phyloP scores from a whole-genome alignment of 768 basidiomycete genomes.

The Tulasnella sp. region DNA sequence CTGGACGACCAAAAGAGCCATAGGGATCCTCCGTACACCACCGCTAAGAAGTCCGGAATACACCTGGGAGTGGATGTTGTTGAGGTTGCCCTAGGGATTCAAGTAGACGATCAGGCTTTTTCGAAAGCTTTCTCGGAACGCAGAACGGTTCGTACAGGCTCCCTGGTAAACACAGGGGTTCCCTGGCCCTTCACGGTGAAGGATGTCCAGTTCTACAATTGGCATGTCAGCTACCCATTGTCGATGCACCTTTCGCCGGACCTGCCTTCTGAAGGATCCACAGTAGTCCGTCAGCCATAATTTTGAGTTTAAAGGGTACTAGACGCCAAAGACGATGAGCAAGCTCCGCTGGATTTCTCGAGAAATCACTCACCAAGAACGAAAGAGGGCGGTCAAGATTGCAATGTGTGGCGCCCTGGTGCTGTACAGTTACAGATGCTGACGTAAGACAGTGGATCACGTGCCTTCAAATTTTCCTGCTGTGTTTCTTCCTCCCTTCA shows the following conservation, averaged over 20 bases:
- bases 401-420: slow-evolving; percentile 7
- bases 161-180: background rate
- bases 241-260: background rate
- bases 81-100: background rate
- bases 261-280: slow-evolving; percentile 6
- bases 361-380: background rate
- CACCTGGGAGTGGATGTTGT: background rate
- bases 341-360: background rate
- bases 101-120: background rate
- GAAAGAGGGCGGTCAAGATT: background rate
- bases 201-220: background rate
- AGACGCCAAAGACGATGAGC: background rate
- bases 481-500: background rate
- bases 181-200: slow-evolving; percentile 7
- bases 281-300: background rate
- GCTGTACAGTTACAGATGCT: background rate
- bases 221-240: background rate
- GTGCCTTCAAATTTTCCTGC: slow-evolving; percentile 10
- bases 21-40: background rate
- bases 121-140: background rate
- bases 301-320: background rate
- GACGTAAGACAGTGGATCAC: background rate
- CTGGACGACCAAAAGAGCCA: background rate
- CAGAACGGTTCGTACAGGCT: background rate
- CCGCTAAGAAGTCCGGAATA: background rate